Evolutionary conservation across 768 basidiomycete species (phyloP).

Genomic region (Hypholoma sublateritium): DNA sequence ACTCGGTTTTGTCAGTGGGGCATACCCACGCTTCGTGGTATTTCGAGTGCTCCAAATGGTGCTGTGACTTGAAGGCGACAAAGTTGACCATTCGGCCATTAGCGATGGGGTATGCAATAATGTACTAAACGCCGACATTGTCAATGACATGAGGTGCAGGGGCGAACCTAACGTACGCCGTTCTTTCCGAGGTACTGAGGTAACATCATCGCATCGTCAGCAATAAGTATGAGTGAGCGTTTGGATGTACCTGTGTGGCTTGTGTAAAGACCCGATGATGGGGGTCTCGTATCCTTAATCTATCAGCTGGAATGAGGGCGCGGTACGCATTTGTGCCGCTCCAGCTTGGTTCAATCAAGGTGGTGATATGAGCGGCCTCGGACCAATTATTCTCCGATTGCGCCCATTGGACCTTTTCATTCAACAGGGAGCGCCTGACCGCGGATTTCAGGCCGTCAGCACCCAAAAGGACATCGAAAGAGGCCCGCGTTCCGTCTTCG

Average conservation of each 20-base stretch:
- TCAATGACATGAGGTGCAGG: not conserved
- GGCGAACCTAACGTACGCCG: slow-evolving; percentile 1
- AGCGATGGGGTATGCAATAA: slow-evolving; percentile 63
- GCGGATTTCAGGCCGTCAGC: slow-evolving; percentile 69
- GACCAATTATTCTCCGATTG: slow-evolving; percentile 31
- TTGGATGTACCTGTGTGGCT: slow-evolving; percentile 43
- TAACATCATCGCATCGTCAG: not conserved
- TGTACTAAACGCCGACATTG: slow-evolving; percentile 37
- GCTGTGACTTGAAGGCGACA: slow-evolving; percentile 52
- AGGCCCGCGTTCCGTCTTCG: slow-evolving; percentile 56
- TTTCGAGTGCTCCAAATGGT: slow-evolving; percentile 50
- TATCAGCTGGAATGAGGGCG: slow-evolving; percentile 53
- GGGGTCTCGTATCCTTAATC: slow-evolving; percentile 40
- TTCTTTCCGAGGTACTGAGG: slow-evolving; percentile 4
- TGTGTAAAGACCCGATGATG: slow-evolving; percentile 47
- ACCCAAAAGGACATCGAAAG: slow-evolving; percentile 68
- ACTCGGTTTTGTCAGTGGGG: slow-evolving; percentile 42
- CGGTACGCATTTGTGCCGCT: slow-evolving; percentile 62
- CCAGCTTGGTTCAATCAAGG: slow-evolving; percentile 54
- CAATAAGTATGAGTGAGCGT: not conserved
- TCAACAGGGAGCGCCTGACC: slow-evolving; percentile 41
- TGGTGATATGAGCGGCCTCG: slow-evolving; percentile 40
- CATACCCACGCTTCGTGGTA: slow-evolving; percentile 54
- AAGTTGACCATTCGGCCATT: slow-evolving; percentile 61
- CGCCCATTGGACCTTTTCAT: slow-evolving; percentile 35